These are phyloP conservation scores for Neofusicoccum cordaticola DNA, from an alignment of 2,329 filamentous ascomycete genomes.

Conservation along the genomic window DNA sequence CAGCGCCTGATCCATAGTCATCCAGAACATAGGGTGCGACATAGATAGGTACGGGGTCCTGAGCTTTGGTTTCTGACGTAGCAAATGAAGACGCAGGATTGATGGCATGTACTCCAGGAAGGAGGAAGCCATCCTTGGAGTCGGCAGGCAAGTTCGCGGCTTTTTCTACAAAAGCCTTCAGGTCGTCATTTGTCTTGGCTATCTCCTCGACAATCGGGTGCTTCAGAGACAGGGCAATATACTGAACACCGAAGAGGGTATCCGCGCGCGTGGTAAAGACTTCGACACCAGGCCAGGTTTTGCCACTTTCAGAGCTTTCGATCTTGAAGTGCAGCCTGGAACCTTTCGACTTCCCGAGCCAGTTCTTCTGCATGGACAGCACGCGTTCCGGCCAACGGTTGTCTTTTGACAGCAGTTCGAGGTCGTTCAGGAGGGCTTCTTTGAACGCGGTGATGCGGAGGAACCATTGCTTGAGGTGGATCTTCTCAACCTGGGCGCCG, in stretches of 20 bases:
- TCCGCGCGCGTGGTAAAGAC: slow-evolving; percentile 84
- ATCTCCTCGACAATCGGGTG: slow-evolving; percentile 66
- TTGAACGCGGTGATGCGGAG: slow-evolving; percentile 78
- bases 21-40: slow-evolving; percentile 82
- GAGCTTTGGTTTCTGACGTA: slow-evolving; percentile 49
- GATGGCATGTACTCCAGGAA: slow-evolving; percentile 46
- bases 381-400: slow-evolving; percentile 80
- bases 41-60: slow-evolving; percentile 67
- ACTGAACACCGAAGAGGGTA: slow-evolving; percentile 84
- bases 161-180: slow-evolving; percentile 65
- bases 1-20: slow-evolving; percentile 81
- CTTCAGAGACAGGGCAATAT: slow-evolving; percentile 71
- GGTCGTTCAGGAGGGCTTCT: slow-evolving; percentile 67
- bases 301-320: slow-evolving; percentile 36
- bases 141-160: slow-evolving; percentile 54
- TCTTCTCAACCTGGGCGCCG: slow-evolving; percentile 78
- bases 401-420: slow-evolving; percentile 62
- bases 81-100: slow-evolving; percentile 53
- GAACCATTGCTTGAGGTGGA: slow-evolving; percentile 83
- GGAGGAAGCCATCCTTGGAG: slow-evolving; percentile 63
- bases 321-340: slow-evolving; percentile 70
- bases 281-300: slow-evolving; percentile 54
- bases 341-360: slow-evolving; percentile 77
- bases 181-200: slow-evolving; percentile 57
- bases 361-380: slow-evolving; percentile 78